Percentiles rank a stretch among this genome's conserved stretches.
These are phyloP conservation scores for Sporothrix brasiliensis DNA, from an alignment of 2,329 filamentous ascomycete genomes.

Conservation along the genomic window DNA sequence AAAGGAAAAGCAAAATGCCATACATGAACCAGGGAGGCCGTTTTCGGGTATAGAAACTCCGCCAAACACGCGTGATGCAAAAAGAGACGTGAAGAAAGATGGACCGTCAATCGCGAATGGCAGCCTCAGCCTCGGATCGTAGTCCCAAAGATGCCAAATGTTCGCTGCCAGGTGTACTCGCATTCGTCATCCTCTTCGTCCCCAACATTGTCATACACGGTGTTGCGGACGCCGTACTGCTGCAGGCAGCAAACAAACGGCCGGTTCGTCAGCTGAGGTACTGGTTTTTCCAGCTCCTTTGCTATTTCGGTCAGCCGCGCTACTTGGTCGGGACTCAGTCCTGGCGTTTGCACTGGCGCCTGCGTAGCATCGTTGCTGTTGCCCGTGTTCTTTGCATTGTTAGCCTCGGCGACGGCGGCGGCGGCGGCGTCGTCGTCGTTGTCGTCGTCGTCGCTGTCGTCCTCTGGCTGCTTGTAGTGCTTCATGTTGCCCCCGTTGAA, in stretches of 20 bases:
- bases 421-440: not conserved
- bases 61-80: no score
- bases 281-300: constrained; percentile 11
- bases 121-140: constrained; percentile 48
- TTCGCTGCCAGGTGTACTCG: constrained; percentile 56
- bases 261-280: constrained; percentile 48
- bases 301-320: not conserved
- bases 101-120: no score
- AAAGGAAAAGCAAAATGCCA: not conserved
- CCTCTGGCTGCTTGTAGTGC: not conserved
- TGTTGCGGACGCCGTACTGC: constrained; percentile 66
- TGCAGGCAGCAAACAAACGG: constrained; percentile 72
- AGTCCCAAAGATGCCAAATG: constrained; percentile 68
- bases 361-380: not conserved
- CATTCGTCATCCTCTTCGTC: not conserved
- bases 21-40: not conserved
- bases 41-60: not conserved
- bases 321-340: no score
- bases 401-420: not conserved
- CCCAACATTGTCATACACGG: constrained; percentile 46
- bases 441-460: not conserved
- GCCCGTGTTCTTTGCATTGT: no score
- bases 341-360: not conserved
- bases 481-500: not conserved
- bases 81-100: no score